These are phyloP conservation scores for Fagopyrum esculentum DNA, from an alignment of 148 eudicot species.

Conservation along the genomic window DNA sequence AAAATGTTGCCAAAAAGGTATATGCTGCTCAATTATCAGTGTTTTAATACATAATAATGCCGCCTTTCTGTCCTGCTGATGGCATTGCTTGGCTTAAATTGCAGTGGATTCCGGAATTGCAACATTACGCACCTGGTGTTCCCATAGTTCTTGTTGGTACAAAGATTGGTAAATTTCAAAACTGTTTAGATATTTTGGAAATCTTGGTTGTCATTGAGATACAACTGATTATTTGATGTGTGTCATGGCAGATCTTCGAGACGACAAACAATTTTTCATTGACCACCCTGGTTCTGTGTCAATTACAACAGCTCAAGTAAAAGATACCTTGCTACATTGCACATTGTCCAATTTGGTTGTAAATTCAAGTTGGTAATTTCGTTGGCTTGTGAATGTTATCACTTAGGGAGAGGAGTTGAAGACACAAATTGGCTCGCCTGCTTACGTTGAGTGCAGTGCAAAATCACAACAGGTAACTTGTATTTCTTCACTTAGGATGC, in stretches of 20 bases:
- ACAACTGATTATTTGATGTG: constrained; percentile 11
- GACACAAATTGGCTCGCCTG: constrained; percentile 65
- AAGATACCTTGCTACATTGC: background rate
- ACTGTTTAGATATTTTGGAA: background rate
- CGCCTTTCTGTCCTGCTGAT: background rate
- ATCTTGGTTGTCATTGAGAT: background rate
- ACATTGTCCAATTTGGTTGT: background rate
- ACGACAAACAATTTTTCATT: constrained; percentile 69
- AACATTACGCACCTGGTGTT: constrained; percentile 23
- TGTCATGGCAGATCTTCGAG: constrained; percentile 66
- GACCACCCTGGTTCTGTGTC: constrained; percentile 88
- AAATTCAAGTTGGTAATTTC: background rate
- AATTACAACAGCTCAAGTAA: constrained; percentile 70
- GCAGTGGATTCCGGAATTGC: constrained; percentile 44
- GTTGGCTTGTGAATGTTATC: constrained; percentile 3
- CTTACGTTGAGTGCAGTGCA: constrained; percentile 81
- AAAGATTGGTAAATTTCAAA: constrained; percentile 19
- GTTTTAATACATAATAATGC: background rate
- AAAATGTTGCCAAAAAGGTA: constrained; percentile 93
- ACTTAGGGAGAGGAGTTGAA: constrained; percentile 69
- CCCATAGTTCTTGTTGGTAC: constrained; percentile 34
- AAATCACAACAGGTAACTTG: constrained; percentile 65
- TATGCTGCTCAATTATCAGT: constrained; percentile 17
- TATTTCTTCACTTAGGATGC: background rate
- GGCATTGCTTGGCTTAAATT: constrained; percentile 10